phyloP scores from a whole-genome alignment of 192 early-diverging fungal species.

The Cladochytrium replicatum region DNA sequence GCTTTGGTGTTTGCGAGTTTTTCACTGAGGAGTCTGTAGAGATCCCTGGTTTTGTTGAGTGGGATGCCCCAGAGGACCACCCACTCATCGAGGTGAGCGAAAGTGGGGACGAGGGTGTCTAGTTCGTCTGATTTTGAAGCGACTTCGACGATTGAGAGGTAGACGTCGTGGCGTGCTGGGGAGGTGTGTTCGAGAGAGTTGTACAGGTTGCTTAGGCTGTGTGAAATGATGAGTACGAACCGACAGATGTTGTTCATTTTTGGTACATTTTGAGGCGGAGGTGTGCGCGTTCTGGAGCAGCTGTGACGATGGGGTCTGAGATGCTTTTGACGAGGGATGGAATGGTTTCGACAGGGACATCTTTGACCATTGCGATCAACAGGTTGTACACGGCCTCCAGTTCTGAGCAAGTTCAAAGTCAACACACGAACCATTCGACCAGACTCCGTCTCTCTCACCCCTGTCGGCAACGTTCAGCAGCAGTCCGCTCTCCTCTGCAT shows the following conservation, averaged over 20 bases:
- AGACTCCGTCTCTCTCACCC: conserved; percentile 23
- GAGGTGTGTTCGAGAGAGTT: conserved; percentile 56
- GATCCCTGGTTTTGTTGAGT: conserved; percentile 40
- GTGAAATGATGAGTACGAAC: conserved; percentile 32
- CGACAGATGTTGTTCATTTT: conserved; percentile 14
- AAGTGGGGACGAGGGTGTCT: conserved; percentile 52
- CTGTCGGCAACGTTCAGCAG: conserved; percentile 48
- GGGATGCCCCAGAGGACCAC: conserved; percentile 59
- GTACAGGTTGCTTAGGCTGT: conserved; percentile 72
- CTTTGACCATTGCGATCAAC: conserved; percentile 49
- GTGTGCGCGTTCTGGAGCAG: conserved; percentile 36
- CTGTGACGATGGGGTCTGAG: conserved; percentile 32
- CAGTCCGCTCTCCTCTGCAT: conserved; percentile 42
- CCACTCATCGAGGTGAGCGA: conserved; percentile 54
- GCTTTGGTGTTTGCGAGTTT: conserved; percentile 47
- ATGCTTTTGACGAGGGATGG: conserved; percentile 33
- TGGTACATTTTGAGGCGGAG: conserved; percentile 55
- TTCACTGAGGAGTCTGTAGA: conserved; percentile 56
- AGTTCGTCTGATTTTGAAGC: conserved; percentile 61
- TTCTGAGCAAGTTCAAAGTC: conserved; percentile 24
- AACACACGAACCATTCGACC: neutral
- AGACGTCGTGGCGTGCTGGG: conserved; percentile 55
- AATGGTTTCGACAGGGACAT: conserved; percentile 33
- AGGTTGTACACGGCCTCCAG: conserved; percentile 61
- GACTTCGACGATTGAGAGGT: conserved; percentile 62